Base-by-base conservation (phyloP, 345 rosid species). In the Linum trigynum region DNA sequence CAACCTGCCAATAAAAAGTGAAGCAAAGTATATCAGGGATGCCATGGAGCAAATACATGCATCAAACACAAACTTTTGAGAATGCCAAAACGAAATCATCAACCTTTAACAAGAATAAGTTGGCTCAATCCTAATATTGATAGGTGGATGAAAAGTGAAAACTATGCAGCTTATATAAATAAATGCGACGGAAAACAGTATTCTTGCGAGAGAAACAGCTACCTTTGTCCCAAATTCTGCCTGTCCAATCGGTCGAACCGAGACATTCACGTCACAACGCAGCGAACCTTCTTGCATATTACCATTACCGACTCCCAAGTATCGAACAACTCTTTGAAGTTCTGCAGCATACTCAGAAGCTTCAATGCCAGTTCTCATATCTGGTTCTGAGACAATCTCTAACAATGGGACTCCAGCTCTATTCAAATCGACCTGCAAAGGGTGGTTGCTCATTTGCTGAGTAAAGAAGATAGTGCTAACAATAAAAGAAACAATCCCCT, bases 271-370 rank as follows among this genome's bases (percentile, higher is more conserved):
- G 68, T 94, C 97, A 57, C 96, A 94, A 0, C 97, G 89, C 72
- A 94, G 90, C 39, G 97, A 94, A 32, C 96, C 99, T 86, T 90
- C 96, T 70, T 90, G 92, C 90, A 90, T 90, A 79, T 94, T 90
- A 55, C 97, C 97, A 79, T 94, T 88, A 59, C 97, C 77, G 4
- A 88, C 80, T 41, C 91, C 96, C 72, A 94, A 76, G 79, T 84
- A 90, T 58, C 89, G 85, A 32, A 84, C 97, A 75, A 94, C 66
- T 80, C 96, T 77, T 78, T 94, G 99, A 66, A 94, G 57, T 71
- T 90, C 97, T 56, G 83, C 80, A 4, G 89, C 95, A 67, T 86
- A 90, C 69, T 94, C 96, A 48, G 96, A 89, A 7, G 95, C 97
- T 78, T 86, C 96, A 12, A 81, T 63, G 39, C 97, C 96, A 77